Evolutionary conservation across 1,284 basidiomycete genomes (phyloP).

Genomic region (Golubevia pallescens): DNA sequence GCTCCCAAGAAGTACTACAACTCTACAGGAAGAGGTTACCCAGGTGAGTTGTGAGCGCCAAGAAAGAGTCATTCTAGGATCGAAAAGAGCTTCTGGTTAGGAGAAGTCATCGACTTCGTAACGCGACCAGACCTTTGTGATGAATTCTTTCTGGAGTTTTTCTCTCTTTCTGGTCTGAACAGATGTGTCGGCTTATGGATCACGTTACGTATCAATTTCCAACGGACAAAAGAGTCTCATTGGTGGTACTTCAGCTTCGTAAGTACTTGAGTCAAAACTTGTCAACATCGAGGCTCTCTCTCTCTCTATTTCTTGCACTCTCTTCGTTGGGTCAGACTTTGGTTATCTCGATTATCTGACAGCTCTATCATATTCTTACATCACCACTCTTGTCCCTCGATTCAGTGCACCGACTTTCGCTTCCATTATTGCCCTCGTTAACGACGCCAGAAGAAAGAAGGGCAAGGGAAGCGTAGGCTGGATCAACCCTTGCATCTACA

Average conservation of each 20-base stretch:
- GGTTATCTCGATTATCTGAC: too few relatives aligned
- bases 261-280: too few relatives aligned
- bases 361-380: neutral
- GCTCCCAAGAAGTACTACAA: slow-evolving; percentile 11
- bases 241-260: slow-evolving; percentile 8
- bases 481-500: slow-evolving; percentile 9
- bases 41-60: neutral
- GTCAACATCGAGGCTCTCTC: too few relatives aligned
- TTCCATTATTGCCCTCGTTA: slow-evolving; percentile 6
- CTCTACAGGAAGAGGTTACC: slow-evolving; percentile 13
- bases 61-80: too few relatives aligned
- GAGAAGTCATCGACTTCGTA: too few relatives aligned
- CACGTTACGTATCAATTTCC: too few relatives aligned
- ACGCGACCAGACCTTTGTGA: too few relatives aligned
- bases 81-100: too few relatives aligned
- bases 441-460: slow-evolving; percentile 20
- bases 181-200: slow-evolving; percentile 13
- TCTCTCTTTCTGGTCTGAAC: too few relatives aligned
- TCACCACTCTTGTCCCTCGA: neutral
- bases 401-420: slow-evolving; percentile 6
- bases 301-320: too few relatives aligned
- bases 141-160: too few relatives aligned
- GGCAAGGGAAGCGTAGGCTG: slow-evolving; percentile 14
- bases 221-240: neutral
- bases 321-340: too few relatives aligned